These are phyloP conservation scores for Sonneratia alba DNA, from an alignment of 345 rosid genomes.

Conservation along the genomic window DNA sequence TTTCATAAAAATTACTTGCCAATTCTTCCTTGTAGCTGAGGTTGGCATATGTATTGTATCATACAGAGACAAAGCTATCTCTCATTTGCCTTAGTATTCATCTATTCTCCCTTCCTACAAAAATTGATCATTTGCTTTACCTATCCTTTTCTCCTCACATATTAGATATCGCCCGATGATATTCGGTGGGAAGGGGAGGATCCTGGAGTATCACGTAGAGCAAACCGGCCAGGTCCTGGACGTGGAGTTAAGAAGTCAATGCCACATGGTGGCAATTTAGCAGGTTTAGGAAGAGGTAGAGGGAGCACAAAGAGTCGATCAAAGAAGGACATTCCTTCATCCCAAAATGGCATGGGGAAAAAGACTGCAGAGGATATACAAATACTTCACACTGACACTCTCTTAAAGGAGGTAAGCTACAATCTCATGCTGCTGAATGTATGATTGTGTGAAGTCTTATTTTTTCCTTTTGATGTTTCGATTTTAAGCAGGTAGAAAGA, in stretches of 20 bases:
- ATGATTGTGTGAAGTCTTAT: neutral
- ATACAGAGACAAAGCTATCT: neutral
- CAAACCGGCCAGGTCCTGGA: conserved; percentile 79
- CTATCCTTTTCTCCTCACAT: neutral
- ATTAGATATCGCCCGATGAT: conserved; percentile 78
- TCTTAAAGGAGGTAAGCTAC: conserved; percentile 76
- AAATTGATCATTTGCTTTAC: neutral
- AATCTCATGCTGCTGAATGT: neutral
- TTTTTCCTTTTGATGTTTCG: conserved; percentile 4
- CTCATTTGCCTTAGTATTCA: neutral
- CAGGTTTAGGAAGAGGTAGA: conserved; percentile 78
- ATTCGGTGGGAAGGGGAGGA: conserved; percentile 90
- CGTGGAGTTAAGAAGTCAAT: conserved; percentile 63
- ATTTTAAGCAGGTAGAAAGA: conserved; percentile 68
- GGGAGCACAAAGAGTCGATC: conserved; percentile 49
- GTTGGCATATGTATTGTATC: neutral
- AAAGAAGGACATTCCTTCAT: conserved; percentile 46
- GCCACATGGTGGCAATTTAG: conserved; percentile 56
- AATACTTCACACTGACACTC: conserved; percentile 85
- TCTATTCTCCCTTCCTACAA: neutral
- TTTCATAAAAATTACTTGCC: neutral
- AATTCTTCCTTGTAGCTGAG: neutral
- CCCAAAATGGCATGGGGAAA: conserved; percentile 69
- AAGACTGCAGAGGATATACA: conserved; percentile 77
- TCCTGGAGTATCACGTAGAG: conserved; percentile 63